Evolutionary conservation across 495 filamentous ascomycete species (phyloP).

Genomic region (Hypoxylon fuscum): DNA sequence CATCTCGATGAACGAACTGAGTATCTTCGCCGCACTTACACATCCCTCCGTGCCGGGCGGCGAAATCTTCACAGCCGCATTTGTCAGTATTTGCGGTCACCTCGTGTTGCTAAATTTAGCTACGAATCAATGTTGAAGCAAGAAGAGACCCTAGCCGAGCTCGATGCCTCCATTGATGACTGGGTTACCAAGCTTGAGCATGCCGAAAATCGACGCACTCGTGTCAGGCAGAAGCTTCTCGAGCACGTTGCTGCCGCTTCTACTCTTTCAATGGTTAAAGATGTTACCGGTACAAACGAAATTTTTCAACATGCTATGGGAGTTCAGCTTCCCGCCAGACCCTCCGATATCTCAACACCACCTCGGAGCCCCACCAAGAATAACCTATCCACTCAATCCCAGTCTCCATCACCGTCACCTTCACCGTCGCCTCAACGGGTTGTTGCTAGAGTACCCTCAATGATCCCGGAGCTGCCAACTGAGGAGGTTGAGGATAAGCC

Average conservation of each 20-base stretch:
- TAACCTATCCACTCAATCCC: constrained; percentile 39
- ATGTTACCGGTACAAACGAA: constrained; percentile 49
- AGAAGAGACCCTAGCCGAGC: constrained; percentile 74
- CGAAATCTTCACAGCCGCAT: constrained; percentile 74
- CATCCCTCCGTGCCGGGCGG: constrained; percentile 70
- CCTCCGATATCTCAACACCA: constrained; percentile 57
- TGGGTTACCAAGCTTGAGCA: constrained; percentile 77
- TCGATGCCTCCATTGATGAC: constrained; percentile 78
- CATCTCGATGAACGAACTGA: constrained; percentile 75
- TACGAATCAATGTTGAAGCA: constrained; percentile 76
- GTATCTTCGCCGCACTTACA: constrained; percentile 75
- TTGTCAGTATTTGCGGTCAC: constrained; percentile 71
- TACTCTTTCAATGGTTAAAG: constrained; percentile 49
- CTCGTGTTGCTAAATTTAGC: constrained; percentile 69
- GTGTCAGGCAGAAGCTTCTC: constrained; percentile 77
- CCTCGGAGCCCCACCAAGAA: constrained; percentile 57
- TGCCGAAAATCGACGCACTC: constrained; percentile 75
- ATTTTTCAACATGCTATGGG: constrained; percentile 53
- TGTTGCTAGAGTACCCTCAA: constrained; percentile 58
- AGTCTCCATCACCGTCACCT: constrained; percentile 49
- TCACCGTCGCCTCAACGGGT: constrained; percentile 54
- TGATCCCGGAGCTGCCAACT: constrained; percentile 55
- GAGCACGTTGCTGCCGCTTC: constrained; percentile 75
- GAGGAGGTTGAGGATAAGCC: constrained; percentile 48
- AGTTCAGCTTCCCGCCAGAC: constrained; percentile 46